Evolutionary conservation across 208 protist genomes (phyloP).

Genomic region (Wallacemonas sp.): DNA sequence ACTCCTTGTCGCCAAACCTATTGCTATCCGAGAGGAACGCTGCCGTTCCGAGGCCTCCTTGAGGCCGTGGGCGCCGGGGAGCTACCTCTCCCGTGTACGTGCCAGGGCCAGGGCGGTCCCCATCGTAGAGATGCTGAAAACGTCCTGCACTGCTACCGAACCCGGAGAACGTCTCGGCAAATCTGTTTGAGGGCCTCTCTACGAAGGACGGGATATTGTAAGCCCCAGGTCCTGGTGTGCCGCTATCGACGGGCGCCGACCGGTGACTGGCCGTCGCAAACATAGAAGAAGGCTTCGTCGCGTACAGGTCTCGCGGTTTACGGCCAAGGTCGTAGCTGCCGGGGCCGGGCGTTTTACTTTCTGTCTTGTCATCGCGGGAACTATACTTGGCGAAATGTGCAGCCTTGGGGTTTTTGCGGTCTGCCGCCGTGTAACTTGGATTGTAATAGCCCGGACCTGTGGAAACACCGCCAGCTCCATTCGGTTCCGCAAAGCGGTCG

Average conservation of each 20-base stretch:
- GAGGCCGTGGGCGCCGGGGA: constrained; percentile 44
- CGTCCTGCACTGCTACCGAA: constrained; percentile 68
- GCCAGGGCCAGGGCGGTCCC: constrained; percentile 64
- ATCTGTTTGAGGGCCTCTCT: constrained; percentile 16
- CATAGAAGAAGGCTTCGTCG: constrained; percentile 73
- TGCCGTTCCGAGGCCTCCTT: constrained; percentile 29
- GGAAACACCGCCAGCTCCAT: background rate
- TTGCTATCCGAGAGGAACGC: constrained; percentile 54
- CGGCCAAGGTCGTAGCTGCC: constrained; percentile 59
- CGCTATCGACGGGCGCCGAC: constrained; percentile 13
- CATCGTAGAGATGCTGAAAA: constrained; percentile 22
- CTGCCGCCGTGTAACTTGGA: constrained; percentile 39
- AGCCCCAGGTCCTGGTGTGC: constrained; percentile 69
- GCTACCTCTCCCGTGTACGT: constrained; percentile 76
- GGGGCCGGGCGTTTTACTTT: constrained; percentile 57
- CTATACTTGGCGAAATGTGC: constrained; percentile 67
- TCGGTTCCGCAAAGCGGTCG: background rate
- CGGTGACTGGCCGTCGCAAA: constrained; percentile 75
- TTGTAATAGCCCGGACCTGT: constrained; percentile 58
- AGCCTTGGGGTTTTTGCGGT: constrained; percentile 43
- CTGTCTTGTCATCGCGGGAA: constrained; percentile 23
- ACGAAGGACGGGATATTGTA: constrained; percentile 53
- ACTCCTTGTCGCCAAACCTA: constrained; percentile 31
- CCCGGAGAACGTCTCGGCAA: constrained; percentile 45
- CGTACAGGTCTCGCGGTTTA: constrained; percentile 28